Conservation (phyloP, 768 basidiomycete genomes). For the Chalciporus chontae region DNA sequence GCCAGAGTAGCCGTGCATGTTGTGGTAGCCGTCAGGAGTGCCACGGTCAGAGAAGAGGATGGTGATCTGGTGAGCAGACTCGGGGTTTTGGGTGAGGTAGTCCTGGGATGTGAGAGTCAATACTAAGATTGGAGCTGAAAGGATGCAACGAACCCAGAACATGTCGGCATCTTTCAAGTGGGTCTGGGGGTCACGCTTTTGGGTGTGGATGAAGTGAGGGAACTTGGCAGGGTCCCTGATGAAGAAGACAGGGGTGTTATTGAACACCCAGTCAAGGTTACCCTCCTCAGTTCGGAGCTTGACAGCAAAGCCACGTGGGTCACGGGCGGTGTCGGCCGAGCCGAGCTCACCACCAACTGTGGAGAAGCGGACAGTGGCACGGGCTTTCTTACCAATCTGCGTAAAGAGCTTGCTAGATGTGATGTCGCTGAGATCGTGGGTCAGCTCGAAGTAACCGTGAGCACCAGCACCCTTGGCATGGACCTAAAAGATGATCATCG, state of each 20-base stretch:
- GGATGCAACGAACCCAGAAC: constrained; percentile 56
- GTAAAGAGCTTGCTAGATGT: constrained; percentile 69
- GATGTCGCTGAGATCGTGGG: constrained; percentile 80
- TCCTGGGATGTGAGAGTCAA: constrained; percentile 24
- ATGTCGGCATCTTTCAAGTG: constrained; percentile 84
- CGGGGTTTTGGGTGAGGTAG: constrained; percentile 83
- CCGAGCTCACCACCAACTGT: constrained; percentile 90
- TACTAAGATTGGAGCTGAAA: too few species aligned
- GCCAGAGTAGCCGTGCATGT: constrained; percentile 90
- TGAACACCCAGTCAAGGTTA: constrained; percentile 90
- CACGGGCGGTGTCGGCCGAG: constrained; percentile 85
- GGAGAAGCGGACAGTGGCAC: constrained; percentile 82
- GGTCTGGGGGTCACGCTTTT: constrained; percentile 89
- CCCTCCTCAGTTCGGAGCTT: constrained; percentile 90
- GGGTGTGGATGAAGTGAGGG: constrained; percentile 92
- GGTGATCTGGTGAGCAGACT: constrained; percentile 87
- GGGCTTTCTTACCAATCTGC: constrained; percentile 63
- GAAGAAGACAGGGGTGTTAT: constrained; percentile 92
- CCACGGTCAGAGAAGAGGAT: constrained; percentile 95
- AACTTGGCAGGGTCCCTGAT: constrained; percentile 86
- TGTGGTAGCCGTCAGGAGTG: constrained; percentile 85
- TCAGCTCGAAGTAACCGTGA: constrained; percentile 90
- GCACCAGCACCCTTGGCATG: constrained; percentile 93
- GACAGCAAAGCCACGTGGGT: constrained; percentile 90
- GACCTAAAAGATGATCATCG: constrained; percentile 45